Conservation (phyloP, 768 basidiomycete species). For the Cystobasidium tubakii region DNA sequence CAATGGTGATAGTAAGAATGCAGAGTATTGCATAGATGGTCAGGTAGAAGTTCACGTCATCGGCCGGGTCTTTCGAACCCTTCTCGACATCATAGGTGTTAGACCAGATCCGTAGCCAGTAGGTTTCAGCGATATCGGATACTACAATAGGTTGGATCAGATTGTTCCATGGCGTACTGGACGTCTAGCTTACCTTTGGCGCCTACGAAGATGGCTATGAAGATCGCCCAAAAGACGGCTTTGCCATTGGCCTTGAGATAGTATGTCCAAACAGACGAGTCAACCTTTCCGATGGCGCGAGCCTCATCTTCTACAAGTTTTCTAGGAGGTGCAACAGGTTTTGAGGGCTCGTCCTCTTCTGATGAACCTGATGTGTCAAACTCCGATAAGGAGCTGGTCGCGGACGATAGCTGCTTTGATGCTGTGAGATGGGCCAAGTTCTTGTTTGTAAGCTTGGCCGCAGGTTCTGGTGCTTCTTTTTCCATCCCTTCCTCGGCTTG, state of each 20-base stretch:
- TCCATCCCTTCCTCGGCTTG: constrained; percentile 38
- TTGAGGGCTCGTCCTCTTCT: constrained; percentile 37
- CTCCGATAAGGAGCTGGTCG: constrained; percentile 36
- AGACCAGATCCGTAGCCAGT: constrained; percentile 43
- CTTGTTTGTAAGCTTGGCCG: constrained; percentile 26
- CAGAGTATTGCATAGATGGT: constrained; percentile 41
- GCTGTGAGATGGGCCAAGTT: constrained; percentile 22
- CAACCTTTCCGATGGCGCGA: constrained; percentile 40
- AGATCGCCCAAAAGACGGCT: constrained; percentile 41
- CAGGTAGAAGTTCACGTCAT: constrained; percentile 41
- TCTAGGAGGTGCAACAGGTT: constrained; percentile 34
- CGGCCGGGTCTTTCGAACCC: not conserved
- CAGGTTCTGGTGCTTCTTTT: constrained; percentile 15
- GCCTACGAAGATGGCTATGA: constrained; percentile 40
- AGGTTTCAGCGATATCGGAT: constrained; percentile 41
- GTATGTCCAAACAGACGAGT: constrained; percentile 38
- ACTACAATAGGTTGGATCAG: not conserved
- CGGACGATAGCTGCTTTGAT: not conserved
- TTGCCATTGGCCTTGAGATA: constrained; percentile 43
- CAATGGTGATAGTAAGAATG: constrained; percentile 39
- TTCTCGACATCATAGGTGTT: constrained; percentile 32
- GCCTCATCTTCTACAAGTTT: constrained; percentile 45
- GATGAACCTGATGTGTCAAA: constrained; percentile 36
- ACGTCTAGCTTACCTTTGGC: constrained; percentile 31
- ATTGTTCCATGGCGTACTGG: no score